phyloP scores from a whole-genome alignment of 306 rosid genomes.

The Prinsepia uniflora region DNA sequence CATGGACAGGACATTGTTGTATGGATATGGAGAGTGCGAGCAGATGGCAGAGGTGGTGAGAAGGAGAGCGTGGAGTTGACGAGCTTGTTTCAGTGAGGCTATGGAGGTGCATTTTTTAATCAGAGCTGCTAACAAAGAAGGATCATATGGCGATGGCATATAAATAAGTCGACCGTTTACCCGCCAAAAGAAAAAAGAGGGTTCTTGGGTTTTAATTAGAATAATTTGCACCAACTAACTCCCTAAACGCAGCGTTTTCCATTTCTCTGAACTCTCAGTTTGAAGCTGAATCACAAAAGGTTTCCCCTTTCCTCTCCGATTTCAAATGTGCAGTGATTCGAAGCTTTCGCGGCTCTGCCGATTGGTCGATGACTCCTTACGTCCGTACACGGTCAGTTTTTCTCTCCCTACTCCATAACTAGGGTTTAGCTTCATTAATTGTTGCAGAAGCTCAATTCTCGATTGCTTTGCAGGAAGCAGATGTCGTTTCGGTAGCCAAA shows the following conservation, averaged over 20 bases:
- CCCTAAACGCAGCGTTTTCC: constrained; percentile 20
- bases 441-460: neutral
- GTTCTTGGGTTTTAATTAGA: neutral
- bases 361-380: constrained; percentile 46
- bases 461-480: constrained; percentile 20
- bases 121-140: constrained; percentile 27
- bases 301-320: neutral
- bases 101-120: constrained; percentile 55
- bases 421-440: constrained; percentile 18
- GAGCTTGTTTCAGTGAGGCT: constrained; percentile 53
- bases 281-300: neutral
- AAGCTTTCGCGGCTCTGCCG: constrained; percentile 55
- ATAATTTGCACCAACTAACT: neutral
- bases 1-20: constrained; percentile 69
- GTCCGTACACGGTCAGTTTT: constrained; percentile 40
- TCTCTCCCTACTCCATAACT: too few species aligned
- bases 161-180: neutral
- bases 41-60: constrained; percentile 35
- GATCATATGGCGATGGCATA: constrained; percentile 29
- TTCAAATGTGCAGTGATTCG: constrained; percentile 30
- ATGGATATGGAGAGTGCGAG: constrained; percentile 39
- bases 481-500: constrained; percentile 18
- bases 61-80: constrained; percentile 68
- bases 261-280: neutral
- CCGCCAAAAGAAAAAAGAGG: constrained; percentile 5